Percentiles rank a stretch among this genome's conserved stretches.
Evolutionary conservation across 2,329 filamentous ascomycete genomes (phyloP).

Genomic region (Fusarium xyrophilum): DNA sequence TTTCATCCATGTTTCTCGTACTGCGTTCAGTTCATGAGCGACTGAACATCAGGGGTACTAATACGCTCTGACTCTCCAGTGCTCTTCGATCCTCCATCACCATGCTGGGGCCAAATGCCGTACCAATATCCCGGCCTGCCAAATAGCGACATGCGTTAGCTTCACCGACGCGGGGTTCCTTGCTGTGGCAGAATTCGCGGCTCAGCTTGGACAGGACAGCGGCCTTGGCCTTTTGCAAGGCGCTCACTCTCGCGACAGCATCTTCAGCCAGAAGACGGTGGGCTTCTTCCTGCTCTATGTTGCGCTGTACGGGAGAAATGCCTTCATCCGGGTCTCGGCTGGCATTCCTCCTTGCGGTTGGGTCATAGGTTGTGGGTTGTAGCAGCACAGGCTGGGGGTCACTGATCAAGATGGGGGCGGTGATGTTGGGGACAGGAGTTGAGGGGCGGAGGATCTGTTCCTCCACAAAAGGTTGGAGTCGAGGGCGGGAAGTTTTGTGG

Average conservation of each 20-base stretch:
- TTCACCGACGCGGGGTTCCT: constrained; percentile 45
- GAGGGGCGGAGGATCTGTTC: constrained; percentile 38
- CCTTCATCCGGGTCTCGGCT: constrained; percentile 48
- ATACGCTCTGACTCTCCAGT: constrained; percentile 59
- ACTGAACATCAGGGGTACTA: constrained; percentile 69
- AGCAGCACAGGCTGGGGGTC: constrained; percentile 61
- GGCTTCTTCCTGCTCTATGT: constrained; percentile 62
- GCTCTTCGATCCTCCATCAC: constrained; percentile 54
- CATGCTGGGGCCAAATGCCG: constrained; percentile 44
- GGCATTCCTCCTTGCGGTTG: constrained; percentile 38
- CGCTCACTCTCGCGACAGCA: constrained; percentile 59
- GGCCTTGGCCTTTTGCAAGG: constrained; percentile 65
- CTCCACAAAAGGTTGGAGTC: constrained; percentile 37
- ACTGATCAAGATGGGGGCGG: constrained; percentile 58
- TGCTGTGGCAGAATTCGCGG: constrained; percentile 54
- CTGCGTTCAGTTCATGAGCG: constrained; percentile 42
- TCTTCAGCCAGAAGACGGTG: constrained; percentile 65
- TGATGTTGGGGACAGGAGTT: constrained; percentile 50
- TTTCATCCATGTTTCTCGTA: constrained; percentile 2
- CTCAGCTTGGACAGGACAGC: constrained; percentile 66
- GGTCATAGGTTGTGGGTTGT: constrained; percentile 65
- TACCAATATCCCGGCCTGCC: constrained; percentile 42
- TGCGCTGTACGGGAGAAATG: constrained; percentile 65
- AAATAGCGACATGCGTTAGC: constrained; percentile 47
- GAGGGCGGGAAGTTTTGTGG: constrained; percentile 38